These are phyloP conservation scores for Colletotrichum viniferum DNA, from an alignment of 2,329 filamentous ascomycete genomes.

Conservation along the genomic window DNA sequence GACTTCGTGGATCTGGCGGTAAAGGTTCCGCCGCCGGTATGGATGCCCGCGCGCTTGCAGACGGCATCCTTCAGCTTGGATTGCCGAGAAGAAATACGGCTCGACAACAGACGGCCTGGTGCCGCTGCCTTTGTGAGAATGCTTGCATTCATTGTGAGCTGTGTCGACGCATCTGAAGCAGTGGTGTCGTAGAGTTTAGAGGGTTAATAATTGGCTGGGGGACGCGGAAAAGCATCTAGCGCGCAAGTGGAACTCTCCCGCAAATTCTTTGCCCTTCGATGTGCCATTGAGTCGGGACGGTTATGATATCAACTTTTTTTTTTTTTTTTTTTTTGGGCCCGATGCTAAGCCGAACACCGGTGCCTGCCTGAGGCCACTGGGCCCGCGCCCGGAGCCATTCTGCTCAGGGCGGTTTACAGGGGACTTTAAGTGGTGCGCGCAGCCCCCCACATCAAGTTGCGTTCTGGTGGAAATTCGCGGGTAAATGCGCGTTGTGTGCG, in stretches of 20 bases:
- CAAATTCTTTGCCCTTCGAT: constrained; percentile 31
- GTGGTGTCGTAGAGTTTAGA: constrained; percentile 2
- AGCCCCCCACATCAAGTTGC: background rate
- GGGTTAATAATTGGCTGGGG: constrained; percentile 7
- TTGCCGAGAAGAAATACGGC: constrained; percentile 38
- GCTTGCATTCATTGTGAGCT: constrained; percentile 50
- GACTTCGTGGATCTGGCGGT: constrained; percentile 7
- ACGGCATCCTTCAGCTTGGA: constrained; percentile 44
- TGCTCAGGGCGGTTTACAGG: no score
- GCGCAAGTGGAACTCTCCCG: constrained; percentile 20
- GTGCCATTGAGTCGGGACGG: background rate
- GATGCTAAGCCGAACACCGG: constrained; percentile 18
- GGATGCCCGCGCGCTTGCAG: constrained; percentile 34
- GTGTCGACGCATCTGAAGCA: constrained; percentile 15
- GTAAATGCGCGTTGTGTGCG: constrained; percentile 5
- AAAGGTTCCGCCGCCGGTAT: constrained; percentile 15
- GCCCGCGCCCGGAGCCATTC: background rate
- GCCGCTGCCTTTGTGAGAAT: constrained; percentile 50
- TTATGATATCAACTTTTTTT: constrained; percentile 23
- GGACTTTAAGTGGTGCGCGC: constrained; percentile 18
- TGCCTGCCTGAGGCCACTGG: constrained; percentile 8
- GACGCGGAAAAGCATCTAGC: constrained; percentile 10
- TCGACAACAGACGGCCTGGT: constrained; percentile 46
- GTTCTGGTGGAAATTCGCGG: constrained; percentile 14
- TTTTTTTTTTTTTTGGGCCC: constrained; percentile 1